A percentile compares a stretch with the other conserved stretches of the same genome.
Evolutionary conservation across 1,284 basidiomycete species (phyloP).

Genomic region (Heliocybe sulcata): DNA sequence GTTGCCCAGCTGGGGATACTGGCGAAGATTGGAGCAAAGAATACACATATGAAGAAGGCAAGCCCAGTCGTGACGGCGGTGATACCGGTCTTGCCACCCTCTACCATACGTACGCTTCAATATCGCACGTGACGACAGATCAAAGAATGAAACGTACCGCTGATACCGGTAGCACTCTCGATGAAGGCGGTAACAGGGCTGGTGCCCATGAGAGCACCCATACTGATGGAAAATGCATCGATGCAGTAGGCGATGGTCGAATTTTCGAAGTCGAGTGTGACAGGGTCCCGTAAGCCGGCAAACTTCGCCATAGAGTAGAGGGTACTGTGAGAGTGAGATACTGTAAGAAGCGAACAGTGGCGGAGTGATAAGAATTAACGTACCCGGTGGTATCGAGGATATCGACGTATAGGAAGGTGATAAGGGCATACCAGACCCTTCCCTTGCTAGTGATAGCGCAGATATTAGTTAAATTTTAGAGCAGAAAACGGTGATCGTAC

Average conservation of each 20-base stretch:
- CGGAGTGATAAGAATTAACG: neutral
- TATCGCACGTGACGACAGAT: neutral
- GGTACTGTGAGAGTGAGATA: slow-evolving; percentile 44
- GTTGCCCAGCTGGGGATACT: slow-evolving; percentile 87
- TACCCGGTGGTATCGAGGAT: slow-evolving; percentile 32
- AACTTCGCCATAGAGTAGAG: slow-evolving; percentile 91
- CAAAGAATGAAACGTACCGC: slow-evolving; percentile 29
- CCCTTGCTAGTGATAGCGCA: slow-evolving; percentile 38
- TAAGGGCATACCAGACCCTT: slow-evolving; percentile 80
- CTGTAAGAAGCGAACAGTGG: slow-evolving; percentile 4
- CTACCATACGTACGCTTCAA: slow-evolving; percentile 28
- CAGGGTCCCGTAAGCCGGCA: slow-evolving; percentile 80
- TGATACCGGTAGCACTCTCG: slow-evolving; percentile 76
- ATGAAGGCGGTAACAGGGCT: slow-evolving; percentile 87
- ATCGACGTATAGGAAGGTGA: slow-evolving; percentile 88
- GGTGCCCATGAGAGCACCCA: slow-evolving; percentile 80
- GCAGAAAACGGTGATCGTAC: neutral
- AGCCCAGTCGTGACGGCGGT: slow-evolving; percentile 73
- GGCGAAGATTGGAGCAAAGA: slow-evolving; percentile 88
- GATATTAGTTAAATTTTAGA: slow-evolving; percentile 1
- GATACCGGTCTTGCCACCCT: slow-evolving; percentile 86
- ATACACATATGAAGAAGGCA: slow-evolving; percentile 81
- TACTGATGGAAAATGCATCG: slow-evolving; percentile 76
- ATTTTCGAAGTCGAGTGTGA: slow-evolving; percentile 84
- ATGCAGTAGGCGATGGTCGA: slow-evolving; percentile 82